These are phyloP conservation scores for Suillus subaureus DNA, from an alignment of 768 basidiomycete genomes.

Conservation along the genomic window DNA sequence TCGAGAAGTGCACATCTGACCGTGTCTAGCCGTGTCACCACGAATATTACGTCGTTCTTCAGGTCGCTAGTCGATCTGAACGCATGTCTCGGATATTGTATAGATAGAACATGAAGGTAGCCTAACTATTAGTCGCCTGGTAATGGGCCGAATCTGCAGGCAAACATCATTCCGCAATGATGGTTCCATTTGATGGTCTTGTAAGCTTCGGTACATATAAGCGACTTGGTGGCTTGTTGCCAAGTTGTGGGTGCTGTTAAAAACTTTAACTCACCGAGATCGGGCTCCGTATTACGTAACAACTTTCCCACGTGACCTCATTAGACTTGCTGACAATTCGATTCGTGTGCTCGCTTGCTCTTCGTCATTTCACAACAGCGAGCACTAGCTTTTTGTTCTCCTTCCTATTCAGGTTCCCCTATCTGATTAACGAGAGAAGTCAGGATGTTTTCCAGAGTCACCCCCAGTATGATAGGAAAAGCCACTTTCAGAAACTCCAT, in stretches of 20 bases:
- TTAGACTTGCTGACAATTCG: constrained; percentile 3
- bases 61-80: background rate
- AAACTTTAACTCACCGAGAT: background rate
- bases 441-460: constrained; percentile 61
- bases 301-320: background rate
- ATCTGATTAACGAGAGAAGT: constrained; percentile 5
- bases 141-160: background rate
- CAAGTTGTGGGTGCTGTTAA: background rate
- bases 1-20: background rate
- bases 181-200: background rate
- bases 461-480: constrained; percentile 38
- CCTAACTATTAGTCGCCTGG: background rate
- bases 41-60: background rate
- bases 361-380: constrained; percentile 6
- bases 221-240: background rate
- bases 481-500: constrained; percentile 27
- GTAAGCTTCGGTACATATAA: background rate
- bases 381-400: constrained; percentile 13
- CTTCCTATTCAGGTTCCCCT: constrained; percentile 14
- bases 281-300: background rate
- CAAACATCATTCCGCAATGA: background rate
- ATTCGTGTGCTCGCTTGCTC: background rate
- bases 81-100: background rate
- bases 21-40: background rate
- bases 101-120: background rate